These are phyloP conservation scores for Podila clonocystis DNA, from an alignment of 192 early-diverging fungal species.

Conservation along the genomic window DNA sequence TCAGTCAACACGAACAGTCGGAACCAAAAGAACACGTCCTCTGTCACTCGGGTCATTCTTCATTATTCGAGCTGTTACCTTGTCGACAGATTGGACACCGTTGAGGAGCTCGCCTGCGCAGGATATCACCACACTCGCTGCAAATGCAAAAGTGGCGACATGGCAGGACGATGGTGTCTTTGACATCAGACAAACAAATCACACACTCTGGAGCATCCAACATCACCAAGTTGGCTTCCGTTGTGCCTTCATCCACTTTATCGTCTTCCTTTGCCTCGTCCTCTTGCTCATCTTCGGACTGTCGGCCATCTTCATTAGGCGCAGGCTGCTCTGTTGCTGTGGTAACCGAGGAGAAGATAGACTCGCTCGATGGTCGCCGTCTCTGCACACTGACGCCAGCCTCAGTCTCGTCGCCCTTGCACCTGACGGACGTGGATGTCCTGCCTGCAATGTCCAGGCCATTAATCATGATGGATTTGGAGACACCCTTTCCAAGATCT, in stretches of 20 bases:
- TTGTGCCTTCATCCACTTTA: not conserved
- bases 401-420: no score
- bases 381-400: no score
- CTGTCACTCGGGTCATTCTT: not conserved
- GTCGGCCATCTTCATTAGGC: not conserved
- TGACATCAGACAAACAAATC: slow-evolving; percentile 79
- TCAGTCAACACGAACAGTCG: not conserved
- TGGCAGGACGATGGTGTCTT: slow-evolving; percentile 78
- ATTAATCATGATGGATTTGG: no score
- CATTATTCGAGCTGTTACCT: slow-evolving; percentile 11
- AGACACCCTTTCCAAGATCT: no score
- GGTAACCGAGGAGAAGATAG: no score
- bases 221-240: slow-evolving; percentile 19
- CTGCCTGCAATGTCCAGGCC: no score
- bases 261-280: slow-evolving; percentile 13
- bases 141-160: slow-evolving; percentile 89
- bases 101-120: slow-evolving; percentile 52
- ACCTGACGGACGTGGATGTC: no score
- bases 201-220: slow-evolving; percentile 72
- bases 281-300: not conserved
- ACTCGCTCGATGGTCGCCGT: no score
- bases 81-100: slow-evolving; percentile 50
- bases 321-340: no score
- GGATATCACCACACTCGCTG: slow-evolving; percentile 74
- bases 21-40: not conserved